These are phyloP conservation scores for Teratosphaeria nubilosa DNA, from an alignment of 2,329 filamentous ascomycete genomes.

Conservation along the genomic window DNA sequence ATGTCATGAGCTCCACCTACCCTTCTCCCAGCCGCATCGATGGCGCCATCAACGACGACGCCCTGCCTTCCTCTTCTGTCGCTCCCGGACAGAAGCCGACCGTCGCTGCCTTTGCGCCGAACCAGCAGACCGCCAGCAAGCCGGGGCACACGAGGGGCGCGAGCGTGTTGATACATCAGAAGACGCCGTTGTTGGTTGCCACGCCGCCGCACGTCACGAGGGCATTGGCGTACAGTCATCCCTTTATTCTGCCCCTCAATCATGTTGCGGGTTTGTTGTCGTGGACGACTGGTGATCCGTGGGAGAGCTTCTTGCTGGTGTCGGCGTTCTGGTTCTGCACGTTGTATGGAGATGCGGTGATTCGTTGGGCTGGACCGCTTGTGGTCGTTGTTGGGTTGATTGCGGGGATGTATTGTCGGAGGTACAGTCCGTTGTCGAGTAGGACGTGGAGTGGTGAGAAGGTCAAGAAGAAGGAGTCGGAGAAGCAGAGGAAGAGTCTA, in stretches of 20 bases:
- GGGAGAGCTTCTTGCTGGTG: conserved; percentile 91
- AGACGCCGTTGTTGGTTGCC: conserved; percentile 82
- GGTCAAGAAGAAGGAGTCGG: conserved; percentile 46
- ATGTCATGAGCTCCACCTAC: conserved; percentile 24
- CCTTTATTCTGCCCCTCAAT: conserved; percentile 83
- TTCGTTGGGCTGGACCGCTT: conserved; percentile 73
- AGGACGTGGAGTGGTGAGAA: conserved; percentile 64
- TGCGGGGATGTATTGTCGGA: conserved; percentile 80
- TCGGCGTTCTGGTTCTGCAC: conserved; percentile 75
- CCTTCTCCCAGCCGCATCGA: conserved; percentile 21
- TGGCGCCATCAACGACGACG: conserved; percentile 7
- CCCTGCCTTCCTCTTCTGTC: not conserved
- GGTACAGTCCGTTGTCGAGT: conserved; percentile 83
- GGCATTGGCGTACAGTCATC: conserved; percentile 89
- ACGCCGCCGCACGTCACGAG: conserved; percentile 92
- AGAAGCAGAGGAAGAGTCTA: conserved; percentile 74
- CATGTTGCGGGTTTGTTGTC: conserved; percentile 74
- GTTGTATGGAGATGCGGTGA: conserved; percentile 75
- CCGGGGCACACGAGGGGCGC: conserved; percentile 6
- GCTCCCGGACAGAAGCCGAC: conserved; percentile 47
- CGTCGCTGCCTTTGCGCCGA: conserved; percentile 80
- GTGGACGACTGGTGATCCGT: conserved; percentile 89
- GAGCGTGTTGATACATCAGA: conserved; percentile 82
- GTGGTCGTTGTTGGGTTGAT: conserved; percentile 72
- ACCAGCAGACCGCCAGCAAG: conserved; percentile 47